A percentile compares a stretch with the other conserved stretches of the same genome.
Evolutionary conservation across 371 early-diverging fungal species (phyloP).

Genomic region (Mucor ambiguus): DNA sequence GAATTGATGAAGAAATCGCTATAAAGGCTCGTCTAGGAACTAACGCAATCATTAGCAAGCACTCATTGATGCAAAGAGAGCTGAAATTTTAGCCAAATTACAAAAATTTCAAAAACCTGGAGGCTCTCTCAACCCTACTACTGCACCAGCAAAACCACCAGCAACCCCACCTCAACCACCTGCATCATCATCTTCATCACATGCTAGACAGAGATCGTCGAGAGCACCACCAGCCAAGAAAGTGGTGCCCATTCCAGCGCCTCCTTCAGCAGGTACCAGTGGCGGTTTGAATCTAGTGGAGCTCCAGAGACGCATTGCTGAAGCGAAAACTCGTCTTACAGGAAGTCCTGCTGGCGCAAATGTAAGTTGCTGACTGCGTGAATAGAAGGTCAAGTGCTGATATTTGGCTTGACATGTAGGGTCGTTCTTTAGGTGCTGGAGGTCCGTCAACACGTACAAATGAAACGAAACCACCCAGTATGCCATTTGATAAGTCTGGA

Average conservation of each 20-base stretch:
- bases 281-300: constrained; percentile 34
- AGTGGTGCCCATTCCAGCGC: constrained; percentile 13
- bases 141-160: neutral
- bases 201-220: neutral
- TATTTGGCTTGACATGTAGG: neutral
- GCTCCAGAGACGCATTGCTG: constrained; percentile 55
- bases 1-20: neutral
- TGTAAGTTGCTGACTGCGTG: neutral
- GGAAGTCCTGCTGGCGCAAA: neutral
- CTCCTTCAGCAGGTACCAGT: constrained; percentile 7
- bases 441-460: neutral
- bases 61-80: constrained; percentile 41
- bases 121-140: constrained; percentile 5
- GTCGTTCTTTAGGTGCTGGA: neutral
- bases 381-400: neutral
- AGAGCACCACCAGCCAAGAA: constrained; percentile 1
- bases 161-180: neutral
- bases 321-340: constrained; percentile 46
- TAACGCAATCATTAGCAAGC: constrained; percentile 13
- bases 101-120: constrained; percentile 37
- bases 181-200: neutral
- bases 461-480: constrained; percentile 26
- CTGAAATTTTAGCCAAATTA: constrained; percentile 43
- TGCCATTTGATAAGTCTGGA: constrained; percentile 38
- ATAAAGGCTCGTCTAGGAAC: neutral